Percentiles rank a stretch among this genome's conserved stretches.
These are phyloP conservation scores for Suaeda aralocaspica DNA, from an alignment of 148 eudicot species.

Conservation along the genomic window DNA sequence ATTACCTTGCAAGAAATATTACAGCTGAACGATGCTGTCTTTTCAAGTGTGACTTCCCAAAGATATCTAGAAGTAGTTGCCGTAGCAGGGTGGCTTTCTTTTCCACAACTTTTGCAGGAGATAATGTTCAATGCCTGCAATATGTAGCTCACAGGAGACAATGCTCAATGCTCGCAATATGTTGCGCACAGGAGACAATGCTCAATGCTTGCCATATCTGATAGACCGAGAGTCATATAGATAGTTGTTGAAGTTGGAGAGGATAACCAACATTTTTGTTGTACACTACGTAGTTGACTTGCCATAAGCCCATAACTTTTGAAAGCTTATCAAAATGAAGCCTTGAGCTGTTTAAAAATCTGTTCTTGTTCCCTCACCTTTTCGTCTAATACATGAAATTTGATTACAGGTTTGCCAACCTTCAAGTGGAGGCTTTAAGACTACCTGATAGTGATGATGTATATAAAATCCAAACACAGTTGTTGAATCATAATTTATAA, in stretches of 20 bases:
- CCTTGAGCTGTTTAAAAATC: too few species aligned
- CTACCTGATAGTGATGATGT: too few species aligned
- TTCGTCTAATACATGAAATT: too few species aligned
- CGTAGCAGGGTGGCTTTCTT: not conserved
- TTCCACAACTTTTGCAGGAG: not conserved
- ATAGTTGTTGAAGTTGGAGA: not conserved
- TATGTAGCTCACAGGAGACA: not conserved
- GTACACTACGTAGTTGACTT: not conserved
- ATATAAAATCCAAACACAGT: too few species aligned
- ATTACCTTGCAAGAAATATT: not conserved
- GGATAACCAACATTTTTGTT: not conserved
- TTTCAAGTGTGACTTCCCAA: not conserved
- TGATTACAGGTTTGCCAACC: too few species aligned
- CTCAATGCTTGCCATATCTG: not conserved
- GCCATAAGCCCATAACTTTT: not conserved
- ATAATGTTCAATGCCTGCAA: not conserved
- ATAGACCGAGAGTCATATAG: too few species aligned
- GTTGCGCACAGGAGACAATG: not conserved
- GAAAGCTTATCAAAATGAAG: too few species aligned
- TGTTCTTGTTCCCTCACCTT: too few species aligned
- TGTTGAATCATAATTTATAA: too few species aligned
- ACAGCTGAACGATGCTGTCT: not conserved
- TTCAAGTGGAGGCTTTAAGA: too few species aligned
- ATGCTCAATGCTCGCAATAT: not conserved
- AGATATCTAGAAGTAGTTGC: not conserved